phyloP scores from a whole-genome alignment of 768 basidiomycete species.

The Lyophyllum semitale region DNA sequence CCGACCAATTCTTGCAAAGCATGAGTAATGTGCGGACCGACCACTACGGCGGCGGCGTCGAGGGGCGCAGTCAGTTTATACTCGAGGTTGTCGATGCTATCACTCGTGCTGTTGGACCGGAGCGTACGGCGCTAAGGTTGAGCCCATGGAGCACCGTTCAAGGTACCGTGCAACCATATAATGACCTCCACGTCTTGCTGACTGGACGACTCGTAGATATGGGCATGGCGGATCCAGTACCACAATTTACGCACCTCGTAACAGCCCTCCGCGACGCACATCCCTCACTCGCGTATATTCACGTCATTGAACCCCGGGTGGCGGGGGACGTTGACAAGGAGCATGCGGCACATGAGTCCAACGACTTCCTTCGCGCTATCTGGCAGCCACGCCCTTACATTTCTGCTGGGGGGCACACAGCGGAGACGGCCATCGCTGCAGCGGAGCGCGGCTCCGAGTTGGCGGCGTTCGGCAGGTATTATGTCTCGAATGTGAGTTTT shows the following conservation, averaged over 20 bases:
- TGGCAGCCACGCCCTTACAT: slow-evolving; percentile 46
- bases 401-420: slow-evolving; percentile 45
- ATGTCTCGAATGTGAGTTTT: slow-evolving; percentile 32
- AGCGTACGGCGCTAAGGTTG: too few species aligned
- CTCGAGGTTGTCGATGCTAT: slow-evolving; percentile 58
- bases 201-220: slow-evolving; percentile 36
- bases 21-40: slow-evolving; percentile 70
- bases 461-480: slow-evolving; percentile 30
- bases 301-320: slow-evolving; percentile 44
- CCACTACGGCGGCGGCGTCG: slow-evolving; percentile 67
- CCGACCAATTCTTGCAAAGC: too few species aligned
- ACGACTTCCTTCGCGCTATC: slow-evolving; percentile 45
- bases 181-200: too few species aligned
- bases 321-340: slow-evolving; percentile 14
- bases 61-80: slow-evolving; percentile 57
- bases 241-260: slow-evolving; percentile 55
- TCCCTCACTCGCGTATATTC: slow-evolving; percentile 54
- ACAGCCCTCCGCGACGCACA: slow-evolving; percentile 35
- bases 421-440: slow-evolving; percentile 35
- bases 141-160: slow-evolving; percentile 54
- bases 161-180: too few species aligned
- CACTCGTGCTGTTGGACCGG: too few species aligned
- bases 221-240: slow-evolving; percentile 55
- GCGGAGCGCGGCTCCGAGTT: slow-evolving; percentile 34
- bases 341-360: slow-evolving; percentile 26